Conservation (phyloP, 768 basidiomycete genomes). For the Leccinum sublutescens region DNA sequence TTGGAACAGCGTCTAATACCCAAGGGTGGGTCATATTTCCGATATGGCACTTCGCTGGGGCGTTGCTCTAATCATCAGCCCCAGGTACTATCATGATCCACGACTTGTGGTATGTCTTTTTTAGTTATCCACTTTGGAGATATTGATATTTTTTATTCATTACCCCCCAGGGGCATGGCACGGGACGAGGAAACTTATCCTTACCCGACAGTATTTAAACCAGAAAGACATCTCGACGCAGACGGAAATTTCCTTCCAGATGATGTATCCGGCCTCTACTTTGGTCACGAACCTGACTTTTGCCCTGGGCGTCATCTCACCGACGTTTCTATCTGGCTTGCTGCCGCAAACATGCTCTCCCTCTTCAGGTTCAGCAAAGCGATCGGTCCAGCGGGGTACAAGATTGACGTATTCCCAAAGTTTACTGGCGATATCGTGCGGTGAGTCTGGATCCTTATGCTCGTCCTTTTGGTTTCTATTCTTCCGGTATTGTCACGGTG, state of each 20-base stretch:
- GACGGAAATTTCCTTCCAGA: slow-evolving; percentile 21
- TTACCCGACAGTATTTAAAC: slow-evolving; percentile 33
- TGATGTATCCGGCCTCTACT: slow-evolving; percentile 25
- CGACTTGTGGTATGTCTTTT: slow-evolving; percentile 19
- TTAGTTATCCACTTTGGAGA: background rate
- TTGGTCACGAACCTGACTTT: slow-evolving; percentile 34
- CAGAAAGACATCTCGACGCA: slow-evolving; percentile 31
- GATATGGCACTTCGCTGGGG: background rate
- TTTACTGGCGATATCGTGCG: slow-evolving; percentile 14
- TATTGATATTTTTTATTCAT: background rate
- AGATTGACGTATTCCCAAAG: slow-evolving; percentile 21
- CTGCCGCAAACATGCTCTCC: slow-evolving; percentile 17
- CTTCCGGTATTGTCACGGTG: background rate
- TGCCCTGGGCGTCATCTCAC: slow-evolving; percentile 25
- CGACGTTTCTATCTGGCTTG: slow-evolving; percentile 19
- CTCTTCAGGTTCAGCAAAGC: slow-evolving; percentile 23
- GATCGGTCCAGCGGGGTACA: slow-evolving; percentile 21
- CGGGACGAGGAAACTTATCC: slow-evolving; percentile 24
- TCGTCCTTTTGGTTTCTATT: too few relatives aligned
- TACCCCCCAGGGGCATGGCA: slow-evolving; percentile 19
- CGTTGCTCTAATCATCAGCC: background rate
- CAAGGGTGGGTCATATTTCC: slow-evolving; percentile 33
- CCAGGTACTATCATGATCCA: slow-evolving; percentile 23
- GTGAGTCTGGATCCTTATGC: slow-evolving; percentile 8
- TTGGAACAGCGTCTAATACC: slow-evolving; percentile 51